Conservation (phyloP, 352 stramenopile genomes). For the Pythium chondricola region DNA sequence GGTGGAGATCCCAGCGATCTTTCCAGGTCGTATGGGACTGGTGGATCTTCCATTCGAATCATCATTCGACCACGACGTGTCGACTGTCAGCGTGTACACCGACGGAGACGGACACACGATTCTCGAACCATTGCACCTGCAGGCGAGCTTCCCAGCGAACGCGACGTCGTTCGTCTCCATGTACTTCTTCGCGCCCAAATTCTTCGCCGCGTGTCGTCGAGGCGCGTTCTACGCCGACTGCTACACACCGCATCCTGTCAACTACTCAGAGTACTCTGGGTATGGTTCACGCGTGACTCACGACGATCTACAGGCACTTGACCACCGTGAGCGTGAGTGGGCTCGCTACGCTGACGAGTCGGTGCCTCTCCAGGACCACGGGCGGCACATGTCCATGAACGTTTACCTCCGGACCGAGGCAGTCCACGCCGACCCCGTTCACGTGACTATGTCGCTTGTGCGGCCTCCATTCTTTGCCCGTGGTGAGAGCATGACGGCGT, state of each 20-base stretch:
- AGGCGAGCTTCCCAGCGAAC: not conserved
- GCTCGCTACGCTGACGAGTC: not conserved
- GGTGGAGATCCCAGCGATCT: constrained; percentile 3
- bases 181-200: not conserved
- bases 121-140: not conserved
- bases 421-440: not conserved
- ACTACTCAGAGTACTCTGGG: not conserved
- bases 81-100: not conserved
- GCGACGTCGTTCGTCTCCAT: not conserved
- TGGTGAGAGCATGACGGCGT: not conserved
- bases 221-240: not conserved
- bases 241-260: not conserved
- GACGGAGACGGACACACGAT: not conserved
- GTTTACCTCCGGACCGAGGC: constrained; percentile 6
- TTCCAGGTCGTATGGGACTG: constrained; percentile 6
- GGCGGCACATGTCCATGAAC: not conserved
- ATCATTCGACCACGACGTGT: constrained; percentile 6
- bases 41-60: constrained; percentile 5
- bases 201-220: not conserved
- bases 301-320: not conserved
- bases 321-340: not conserved
- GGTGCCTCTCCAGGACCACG: not conserved
- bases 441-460: constrained; percentile 12
- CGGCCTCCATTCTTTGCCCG: constrained; percentile 20
- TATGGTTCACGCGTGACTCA: not conserved